Percentiles rank a stretch among this genome's conserved stretches.
Evolutionary conservation across 495 filamentous ascomycete species (phyloP).

Genomic region (Daldinia grandis): DNA sequence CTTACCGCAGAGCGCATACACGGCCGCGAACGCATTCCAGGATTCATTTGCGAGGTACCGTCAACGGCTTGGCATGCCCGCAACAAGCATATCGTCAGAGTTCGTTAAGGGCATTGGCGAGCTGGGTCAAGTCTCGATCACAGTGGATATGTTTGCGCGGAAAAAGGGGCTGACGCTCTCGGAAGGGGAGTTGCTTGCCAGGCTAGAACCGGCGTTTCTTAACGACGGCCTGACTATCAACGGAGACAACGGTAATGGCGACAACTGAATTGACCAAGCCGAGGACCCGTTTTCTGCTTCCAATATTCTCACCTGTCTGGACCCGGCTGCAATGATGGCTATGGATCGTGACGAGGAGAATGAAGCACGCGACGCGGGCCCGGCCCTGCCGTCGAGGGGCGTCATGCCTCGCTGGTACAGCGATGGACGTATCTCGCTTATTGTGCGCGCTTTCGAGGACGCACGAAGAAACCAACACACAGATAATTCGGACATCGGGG

Average conservation of each 20-base stretch:
- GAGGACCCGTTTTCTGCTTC: constrained; percentile 41
- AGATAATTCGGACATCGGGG: neutral
- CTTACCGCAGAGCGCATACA: constrained; percentile 62
- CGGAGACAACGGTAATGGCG: neutral
- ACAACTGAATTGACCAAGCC: neutral
- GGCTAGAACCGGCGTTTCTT: neutral
- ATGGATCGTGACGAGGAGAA: constrained; percentile 6
- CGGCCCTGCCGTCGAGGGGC: neutral
- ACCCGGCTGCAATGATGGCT: constrained; percentile 32
- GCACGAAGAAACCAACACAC: neutral
- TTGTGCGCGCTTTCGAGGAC: constrained; percentile 1
- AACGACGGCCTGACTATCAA: neutral
- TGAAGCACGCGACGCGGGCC: constrained; percentile 6
- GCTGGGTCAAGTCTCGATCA: constrained; percentile 16
- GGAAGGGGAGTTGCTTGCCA: neutral
- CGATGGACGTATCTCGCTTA: neutral
- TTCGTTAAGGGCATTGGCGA: constrained; percentile 14
- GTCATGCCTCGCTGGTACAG: neutral
- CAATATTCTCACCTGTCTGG: constrained; percentile 42
- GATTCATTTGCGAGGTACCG: constrained; percentile 53
- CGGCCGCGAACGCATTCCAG: constrained; percentile 62
- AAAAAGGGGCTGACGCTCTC: neutral
- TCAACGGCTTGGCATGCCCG: constrained; percentile 41
- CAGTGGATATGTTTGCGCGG: constrained; percentile 4
- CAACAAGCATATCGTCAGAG: constrained; percentile 12